Evolutionary conservation across 2,329 filamentous ascomycete species (phyloP), one percentile per base, ranked within the genome.

Genomic region (Claviceps maximensis): DNA sequence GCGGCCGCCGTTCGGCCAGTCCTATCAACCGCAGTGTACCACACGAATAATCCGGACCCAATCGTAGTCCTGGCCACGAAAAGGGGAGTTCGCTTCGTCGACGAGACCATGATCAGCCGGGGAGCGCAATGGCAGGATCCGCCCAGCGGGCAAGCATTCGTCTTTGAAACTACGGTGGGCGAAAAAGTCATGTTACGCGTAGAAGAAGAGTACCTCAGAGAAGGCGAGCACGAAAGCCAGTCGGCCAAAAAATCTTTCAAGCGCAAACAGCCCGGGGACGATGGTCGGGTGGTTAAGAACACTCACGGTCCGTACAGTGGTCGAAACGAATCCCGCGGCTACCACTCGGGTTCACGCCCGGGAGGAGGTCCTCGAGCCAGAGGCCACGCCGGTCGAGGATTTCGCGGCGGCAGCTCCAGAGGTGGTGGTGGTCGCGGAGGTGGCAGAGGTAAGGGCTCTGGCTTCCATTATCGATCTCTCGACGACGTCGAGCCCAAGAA

Each of bases 151-250:
- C 80, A 86, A 61, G 76, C 82, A 0, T 82, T 90, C 62, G 76
- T 82, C 6, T 89, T 97, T 61, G 87, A 94, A 57, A 89, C 86
- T 1, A 82, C 80, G 0, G 87, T 97, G 1, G 86, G 86, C 19
- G 90, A 97, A 69, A 95, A 94, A 71, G 80, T 88, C 17, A 75
- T 93, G 57, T 70, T 97, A 50, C 79, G 86, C 1, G 83, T 97
- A 47, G 89, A 95, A 65, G 75, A 82, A 51, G 87, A 91, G 57
- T 71, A 82, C 50, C 70, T 72, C 2, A 67, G 70, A 25, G 82
- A 86, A 60, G 80, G 79, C 57, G 77, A 81, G 56, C 82, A 81
- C 62, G 81, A 86, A 59, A 79, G 75, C 60, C 69, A 79, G 19
- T 81, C 81, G 58, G 73, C 76, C 33, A 83, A 78, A 61, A 84